These are phyloP conservation scores for Colletotrichum australisinense DNA, from an alignment of 2,329 filamentous ascomycete species.

Conservation along the genomic window DNA sequence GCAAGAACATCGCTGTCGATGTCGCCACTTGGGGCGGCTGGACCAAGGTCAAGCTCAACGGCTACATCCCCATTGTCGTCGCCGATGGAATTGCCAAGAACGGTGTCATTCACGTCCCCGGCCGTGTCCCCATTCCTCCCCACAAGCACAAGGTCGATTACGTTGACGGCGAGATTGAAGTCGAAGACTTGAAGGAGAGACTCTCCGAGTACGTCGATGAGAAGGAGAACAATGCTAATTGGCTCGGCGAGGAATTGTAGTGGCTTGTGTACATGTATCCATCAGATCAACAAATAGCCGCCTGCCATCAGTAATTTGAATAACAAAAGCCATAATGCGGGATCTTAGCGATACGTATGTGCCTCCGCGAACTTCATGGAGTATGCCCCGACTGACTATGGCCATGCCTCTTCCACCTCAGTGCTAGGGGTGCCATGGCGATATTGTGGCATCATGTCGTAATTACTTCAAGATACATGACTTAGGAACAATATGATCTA, in stretches of 20 bases:
- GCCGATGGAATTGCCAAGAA: constrained; percentile 80
- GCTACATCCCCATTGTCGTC: constrained; percentile 72
- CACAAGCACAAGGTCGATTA: constrained; percentile 57
- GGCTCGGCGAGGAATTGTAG: constrained; percentile 29
- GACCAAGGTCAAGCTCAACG: constrained; percentile 81
- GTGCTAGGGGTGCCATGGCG: too few relatives aligned
- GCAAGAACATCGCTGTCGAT: constrained; percentile 76
- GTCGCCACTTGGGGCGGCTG: constrained; percentile 76
- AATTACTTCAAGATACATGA: too few relatives aligned
- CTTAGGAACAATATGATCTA: too few relatives aligned
- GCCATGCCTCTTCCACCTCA: too few relatives aligned
- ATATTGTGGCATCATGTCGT: too few relatives aligned
- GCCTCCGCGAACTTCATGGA: neutral
- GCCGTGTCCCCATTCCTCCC: constrained; percentile 81
- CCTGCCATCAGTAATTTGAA: neutral
- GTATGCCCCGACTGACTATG: too few relatives aligned
- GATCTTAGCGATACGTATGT: neutral
- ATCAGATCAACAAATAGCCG: neutral
- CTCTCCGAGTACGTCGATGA: constrained; percentile 57
- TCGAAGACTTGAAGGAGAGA: constrained; percentile 71
- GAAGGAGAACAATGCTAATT: constrained; percentile 14
- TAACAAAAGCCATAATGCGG: neutral
- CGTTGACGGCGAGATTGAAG: constrained; percentile 59
- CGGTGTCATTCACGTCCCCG: constrained; percentile 84
- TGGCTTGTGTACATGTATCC: neutral